Percentiles rank a stretch among this genome's conserved stretches.
These are phyloP conservation scores for Penicillium sp. DNA, from an alignment of 2,329 filamentous ascomycete species.

Conservation along the genomic window DNA sequence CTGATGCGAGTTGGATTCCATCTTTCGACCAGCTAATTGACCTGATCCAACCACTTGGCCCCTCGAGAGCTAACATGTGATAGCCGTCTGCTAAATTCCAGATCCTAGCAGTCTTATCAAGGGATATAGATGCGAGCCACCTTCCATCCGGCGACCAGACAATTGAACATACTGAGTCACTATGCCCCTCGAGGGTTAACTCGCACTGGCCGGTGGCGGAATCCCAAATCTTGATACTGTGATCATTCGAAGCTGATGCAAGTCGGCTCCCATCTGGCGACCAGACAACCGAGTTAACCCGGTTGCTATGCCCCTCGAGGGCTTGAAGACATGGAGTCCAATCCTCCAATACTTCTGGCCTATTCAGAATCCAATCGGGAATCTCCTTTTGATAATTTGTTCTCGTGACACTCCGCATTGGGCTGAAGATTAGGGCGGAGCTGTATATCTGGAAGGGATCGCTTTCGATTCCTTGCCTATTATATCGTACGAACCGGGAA, in stretches of 20 bases:
- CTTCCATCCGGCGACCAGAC: no score
- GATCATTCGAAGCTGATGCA: background rate
- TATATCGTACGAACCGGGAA: conserved; percentile 28
- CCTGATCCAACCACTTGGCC: background rate
- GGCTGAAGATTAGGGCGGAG: conserved; percentile 31
- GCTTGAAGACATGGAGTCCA: background rate
- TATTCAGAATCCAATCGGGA: background rate
- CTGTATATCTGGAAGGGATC: conserved; percentile 32
- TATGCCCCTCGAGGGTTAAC: no score
- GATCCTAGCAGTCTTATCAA: background rate
- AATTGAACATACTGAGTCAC: no score
- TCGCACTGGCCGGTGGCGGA: no score
- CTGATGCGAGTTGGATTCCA: conserved; percentile 11
- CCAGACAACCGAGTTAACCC: conserved; percentile 5
- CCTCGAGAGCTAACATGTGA: background rate
- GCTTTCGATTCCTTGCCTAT: conserved; percentile 25
- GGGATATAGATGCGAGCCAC: no score
- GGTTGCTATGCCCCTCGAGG: background rate
- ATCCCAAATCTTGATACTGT: background rate
- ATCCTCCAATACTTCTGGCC: background rate
- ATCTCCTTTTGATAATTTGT: background rate
- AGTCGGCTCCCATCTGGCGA: conserved; percentile 8
- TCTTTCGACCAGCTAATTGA: background rate
- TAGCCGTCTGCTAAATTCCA: background rate
- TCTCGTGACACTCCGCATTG: conserved; percentile 1